A percentile compares a stretch with the other conserved stretches of the same genome.
Evolutionary conservation across 495 filamentous ascomycete species (phyloP).

Genomic region (Wilcoxina mikolae): DNA sequence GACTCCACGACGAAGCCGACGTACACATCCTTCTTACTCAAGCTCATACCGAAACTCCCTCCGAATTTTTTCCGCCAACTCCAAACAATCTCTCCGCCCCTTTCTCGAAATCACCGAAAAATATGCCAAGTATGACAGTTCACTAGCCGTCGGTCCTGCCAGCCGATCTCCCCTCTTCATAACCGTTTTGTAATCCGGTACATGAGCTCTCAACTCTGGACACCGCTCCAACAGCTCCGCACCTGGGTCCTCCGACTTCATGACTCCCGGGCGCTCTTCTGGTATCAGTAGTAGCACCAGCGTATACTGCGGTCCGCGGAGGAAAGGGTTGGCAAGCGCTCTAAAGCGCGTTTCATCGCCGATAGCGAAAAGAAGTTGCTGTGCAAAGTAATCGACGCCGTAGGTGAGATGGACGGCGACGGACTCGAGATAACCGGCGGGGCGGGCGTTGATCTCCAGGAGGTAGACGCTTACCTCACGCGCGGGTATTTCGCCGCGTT

Average conservation of each 20-base stretch:
- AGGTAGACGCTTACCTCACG: slow-evolving; percentile 25
- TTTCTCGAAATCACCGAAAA: not conserved
- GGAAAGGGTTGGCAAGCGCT: slow-evolving; percentile 24
- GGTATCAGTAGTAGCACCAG: not conserved
- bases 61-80: no score
- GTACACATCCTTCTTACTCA: no score
- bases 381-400: slow-evolving; percentile 33
- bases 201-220: not conserved
- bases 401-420: slow-evolving; percentile 28
- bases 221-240: not conserved
- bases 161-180: not conserved
- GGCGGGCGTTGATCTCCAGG: slow-evolving; percentile 33
- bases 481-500: not conserved
- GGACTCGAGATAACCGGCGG: slow-evolving; percentile 28
- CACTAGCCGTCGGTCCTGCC: not conserved
- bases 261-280: not conserved
- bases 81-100: not conserved
- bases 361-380: slow-evolving; percentile 28
- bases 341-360: slow-evolving; percentile 24
- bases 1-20: no score
- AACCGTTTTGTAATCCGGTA: not conserved
- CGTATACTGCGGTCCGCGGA: slow-evolving; percentile 20
- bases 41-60: no score
- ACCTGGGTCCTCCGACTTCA: not conserved
- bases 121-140: not conserved